These are phyloP conservation scores for Selaginella tamariscina DNA, from an alignment of 75 land plant genomes.

Conservation along the genomic window DNA sequence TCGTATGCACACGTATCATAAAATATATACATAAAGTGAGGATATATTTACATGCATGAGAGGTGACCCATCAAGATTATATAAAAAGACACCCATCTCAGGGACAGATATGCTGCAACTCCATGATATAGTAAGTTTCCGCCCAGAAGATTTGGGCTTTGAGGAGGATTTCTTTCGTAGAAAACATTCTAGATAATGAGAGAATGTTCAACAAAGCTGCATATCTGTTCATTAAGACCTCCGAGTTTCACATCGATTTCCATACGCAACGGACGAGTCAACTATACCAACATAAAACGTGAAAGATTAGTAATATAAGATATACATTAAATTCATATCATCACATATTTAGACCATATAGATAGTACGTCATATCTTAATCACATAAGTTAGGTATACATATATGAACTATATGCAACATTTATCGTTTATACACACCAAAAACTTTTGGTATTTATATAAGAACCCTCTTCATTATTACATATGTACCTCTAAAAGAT, in stretches of 20 bases:
- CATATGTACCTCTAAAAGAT: too few species aligned
- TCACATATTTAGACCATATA: too few species aligned
- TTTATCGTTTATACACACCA: too few species aligned
- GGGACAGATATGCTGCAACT: constrained; percentile 85
- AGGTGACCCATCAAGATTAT: constrained; percentile 47
- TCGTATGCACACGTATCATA: neutral
- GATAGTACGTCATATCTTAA: too few species aligned
- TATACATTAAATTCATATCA: neutral
- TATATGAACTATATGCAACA: too few species aligned
- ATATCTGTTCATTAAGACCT: constrained; percentile 53
- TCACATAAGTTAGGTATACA: too few species aligned
- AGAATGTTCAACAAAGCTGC: too few species aligned
- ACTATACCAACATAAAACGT: constrained; percentile 20
- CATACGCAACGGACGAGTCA: constrained; percentile 41
- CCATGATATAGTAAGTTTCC: constrained; percentile 41
- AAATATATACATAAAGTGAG: neutral
- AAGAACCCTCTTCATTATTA: too few species aligned
- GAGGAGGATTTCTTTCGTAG: neutral
- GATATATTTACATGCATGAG: constrained; percentile 60
- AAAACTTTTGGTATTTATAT: too few species aligned
- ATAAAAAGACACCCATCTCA: constrained; percentile 61
- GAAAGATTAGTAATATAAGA: neutral
- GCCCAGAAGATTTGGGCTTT: neutral
- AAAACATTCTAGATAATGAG: too few species aligned
- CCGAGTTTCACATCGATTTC: constrained; percentile 81